Base-by-base conservation (phyloP, 345 rosid species). In the rapeseed (Brassica napus) region DNA sequence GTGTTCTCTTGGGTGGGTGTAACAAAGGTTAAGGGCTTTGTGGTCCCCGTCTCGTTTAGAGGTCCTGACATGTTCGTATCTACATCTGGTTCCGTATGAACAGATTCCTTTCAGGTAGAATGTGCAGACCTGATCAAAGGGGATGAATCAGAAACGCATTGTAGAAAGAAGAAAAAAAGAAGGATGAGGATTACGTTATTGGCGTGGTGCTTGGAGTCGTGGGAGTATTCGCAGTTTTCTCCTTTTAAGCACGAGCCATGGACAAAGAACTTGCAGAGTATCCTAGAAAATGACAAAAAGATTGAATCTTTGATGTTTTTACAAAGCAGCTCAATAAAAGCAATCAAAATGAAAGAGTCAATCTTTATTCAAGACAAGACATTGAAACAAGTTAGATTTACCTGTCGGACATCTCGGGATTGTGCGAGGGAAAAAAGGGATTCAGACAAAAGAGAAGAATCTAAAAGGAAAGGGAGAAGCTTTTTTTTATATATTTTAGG, bases 201-300 rank as follows among this genome's bases (percentile, higher is more conserved):
- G 24, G 60, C 24, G 7, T 6, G 60, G 60, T 54, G 24, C 60
- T 54, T 91, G 86, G 88, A 85, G 76, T 90, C 94, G 84, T 95
- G 99, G 6, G 97, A 91, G 85, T 83, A 95, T 76, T 91, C 98
- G 65, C 99, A 95, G 77, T 91, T 91, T 71, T 88, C 94, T 72
- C 98, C 98, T 86, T 93, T 95, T 55, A 95, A 77, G 65, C 99
- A 95, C 18, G 96, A 92, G 81, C 99, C 97, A 59, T 90, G 96
- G 58, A 91, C 93, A 85, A 89, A 93, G 83, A 90, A 95, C 87
- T 92, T 92, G 84, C 95, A 93, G 24, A 85, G 87, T 31, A 86
- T 79, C 88, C 99, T 90, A 77, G 65, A 3, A 12, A 23, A 14
- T 1, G 0, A 4, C 1, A 64, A 2, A 39, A 67, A 54, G 23